These are phyloP conservation scores for Cucurbita argyrosperma DNA, from an alignment of 306 rosid species.

Conservation along the genomic window DNA sequence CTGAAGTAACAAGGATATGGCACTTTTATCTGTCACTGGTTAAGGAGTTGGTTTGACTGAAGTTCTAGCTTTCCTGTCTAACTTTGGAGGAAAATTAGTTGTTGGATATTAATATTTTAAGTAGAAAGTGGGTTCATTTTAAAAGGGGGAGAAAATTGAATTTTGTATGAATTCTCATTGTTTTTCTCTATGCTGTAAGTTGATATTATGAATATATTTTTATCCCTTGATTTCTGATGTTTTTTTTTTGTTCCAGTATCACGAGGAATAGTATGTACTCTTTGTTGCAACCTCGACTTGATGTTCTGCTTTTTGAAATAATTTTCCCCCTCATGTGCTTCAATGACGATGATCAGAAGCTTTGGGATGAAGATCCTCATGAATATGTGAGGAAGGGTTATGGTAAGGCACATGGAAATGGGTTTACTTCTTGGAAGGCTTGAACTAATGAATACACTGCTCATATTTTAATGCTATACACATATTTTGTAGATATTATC, in stretches of 20 bases:
- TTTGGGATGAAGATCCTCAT: slow-evolving; percentile 97
- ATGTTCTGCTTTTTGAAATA: slow-evolving; percentile 78
- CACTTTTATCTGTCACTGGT: neutral
- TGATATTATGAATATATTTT: neutral
- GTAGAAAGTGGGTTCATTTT: neutral
- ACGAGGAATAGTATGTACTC: slow-evolving; percentile 70
- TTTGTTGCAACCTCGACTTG: slow-evolving; percentile 74
- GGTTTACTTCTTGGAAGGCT: neutral
- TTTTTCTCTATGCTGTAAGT: neutral
- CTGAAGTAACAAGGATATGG: neutral
- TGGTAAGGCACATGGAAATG: slow-evolving; percentile 36
- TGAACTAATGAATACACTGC: neutral
- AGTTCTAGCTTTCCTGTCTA: neutral
- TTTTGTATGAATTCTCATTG: neutral
- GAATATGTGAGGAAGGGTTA: slow-evolving; percentile 97
- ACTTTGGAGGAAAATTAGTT: neutral
- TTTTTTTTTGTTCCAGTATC: slow-evolving; percentile 43
- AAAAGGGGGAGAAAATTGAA: neutral
- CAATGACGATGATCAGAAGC: slow-evolving; percentile 78
- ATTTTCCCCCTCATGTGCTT: slow-evolving; percentile 96
- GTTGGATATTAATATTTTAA: neutral
- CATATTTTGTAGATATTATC: slow-evolving; percentile 51
- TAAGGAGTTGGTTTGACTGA: neutral
- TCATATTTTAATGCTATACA: neutral
- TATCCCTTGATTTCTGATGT: neutral